Evolutionary conservation across 2,329 filamentous ascomycete genomes (phyloP).

Genomic region (Penicillium decumbens): DNA sequence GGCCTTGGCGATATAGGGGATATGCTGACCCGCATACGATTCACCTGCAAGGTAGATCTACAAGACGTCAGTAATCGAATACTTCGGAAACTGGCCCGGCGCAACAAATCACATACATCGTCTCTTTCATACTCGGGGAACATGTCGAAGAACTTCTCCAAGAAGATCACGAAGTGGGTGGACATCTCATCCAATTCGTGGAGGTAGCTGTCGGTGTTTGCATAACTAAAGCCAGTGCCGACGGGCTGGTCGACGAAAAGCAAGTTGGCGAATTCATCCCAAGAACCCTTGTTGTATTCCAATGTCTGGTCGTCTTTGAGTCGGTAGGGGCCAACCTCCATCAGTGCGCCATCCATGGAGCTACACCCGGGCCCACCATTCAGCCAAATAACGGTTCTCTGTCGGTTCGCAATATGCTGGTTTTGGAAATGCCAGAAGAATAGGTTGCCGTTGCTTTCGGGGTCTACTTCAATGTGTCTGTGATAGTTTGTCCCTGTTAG

Average conservation of each 20-base stretch:
- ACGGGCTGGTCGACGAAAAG: conserved; percentile 97
- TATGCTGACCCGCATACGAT: conserved; percentile 94
- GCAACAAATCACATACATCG: conserved; percentile 63
- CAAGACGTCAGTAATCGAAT: conserved; percentile 6
- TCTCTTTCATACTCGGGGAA: conserved; percentile 91
- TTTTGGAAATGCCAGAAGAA: conserved; percentile 99
- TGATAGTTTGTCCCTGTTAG: neutral
- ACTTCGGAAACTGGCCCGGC: neutral
- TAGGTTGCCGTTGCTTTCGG: conserved; percentile 81
- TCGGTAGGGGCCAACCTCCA: conserved; percentile 93
- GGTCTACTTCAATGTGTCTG: conserved; percentile 86
- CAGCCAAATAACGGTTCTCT: conserved; percentile 91
- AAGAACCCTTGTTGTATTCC: conserved; percentile 83
- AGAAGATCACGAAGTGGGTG: conserved; percentile 75
- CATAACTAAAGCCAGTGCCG: conserved; percentile 93
- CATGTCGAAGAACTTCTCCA: conserved; percentile 84
- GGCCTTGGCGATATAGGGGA: conserved; percentile 90
- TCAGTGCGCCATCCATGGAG: conserved; percentile 92
- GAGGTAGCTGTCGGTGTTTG: conserved; percentile 80
- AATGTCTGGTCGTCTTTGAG: conserved; percentile 69
- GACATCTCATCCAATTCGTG: conserved; percentile 86
- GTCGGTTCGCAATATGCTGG: conserved; percentile 84
- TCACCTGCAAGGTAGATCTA: conserved; percentile 93
- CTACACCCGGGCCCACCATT: conserved; percentile 97
- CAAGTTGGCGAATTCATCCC: conserved; percentile 96